phyloP scores from a whole-genome alignment of 2,329 filamentous ascomycete species.

The Chalaropsis thielavioides region DNA sequence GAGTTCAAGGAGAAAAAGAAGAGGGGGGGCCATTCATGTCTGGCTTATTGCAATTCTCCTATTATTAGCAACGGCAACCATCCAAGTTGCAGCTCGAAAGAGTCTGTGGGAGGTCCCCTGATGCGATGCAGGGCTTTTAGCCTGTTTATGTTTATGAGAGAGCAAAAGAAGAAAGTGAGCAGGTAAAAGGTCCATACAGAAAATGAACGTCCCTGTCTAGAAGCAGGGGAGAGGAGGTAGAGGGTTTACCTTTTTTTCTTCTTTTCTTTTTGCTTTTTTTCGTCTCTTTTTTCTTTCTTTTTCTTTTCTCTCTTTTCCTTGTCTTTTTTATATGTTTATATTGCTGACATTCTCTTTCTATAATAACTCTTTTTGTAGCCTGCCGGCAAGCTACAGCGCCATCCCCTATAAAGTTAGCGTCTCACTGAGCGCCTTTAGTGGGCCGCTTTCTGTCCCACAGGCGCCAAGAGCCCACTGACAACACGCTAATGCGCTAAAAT shows the following conservation, averaged over 20 bases:
- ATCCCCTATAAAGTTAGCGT: neutral
- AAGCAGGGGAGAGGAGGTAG: conserved; percentile 2
- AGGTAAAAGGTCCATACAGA: conserved; percentile 2
- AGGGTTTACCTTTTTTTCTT: neutral
- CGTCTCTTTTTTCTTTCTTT: neutral
- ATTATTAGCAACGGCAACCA: neutral
- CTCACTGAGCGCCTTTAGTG: neutral
- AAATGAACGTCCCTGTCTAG: neutral
- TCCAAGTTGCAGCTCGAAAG: neutral
- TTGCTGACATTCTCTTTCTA: neutral
- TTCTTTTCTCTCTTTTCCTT: neutral
- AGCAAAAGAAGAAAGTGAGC: neutral
- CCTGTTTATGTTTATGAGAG: neutral
- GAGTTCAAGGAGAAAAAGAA: neutral
- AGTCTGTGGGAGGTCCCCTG: neutral
- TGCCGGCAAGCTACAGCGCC: neutral
- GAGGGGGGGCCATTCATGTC: neutral
- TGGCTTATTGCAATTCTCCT: neutral
- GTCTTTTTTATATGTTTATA: neutral
- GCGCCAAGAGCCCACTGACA: neutral
- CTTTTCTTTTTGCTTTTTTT: neutral
- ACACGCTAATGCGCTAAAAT: neutral
- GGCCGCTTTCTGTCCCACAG: neutral
- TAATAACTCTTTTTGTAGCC: neutral
- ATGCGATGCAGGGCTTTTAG: neutral